These are phyloP conservation scores for Apiospora arundinis DNA, from an alignment of 2,329 filamentous ascomycete species.

Conservation along the genomic window DNA sequence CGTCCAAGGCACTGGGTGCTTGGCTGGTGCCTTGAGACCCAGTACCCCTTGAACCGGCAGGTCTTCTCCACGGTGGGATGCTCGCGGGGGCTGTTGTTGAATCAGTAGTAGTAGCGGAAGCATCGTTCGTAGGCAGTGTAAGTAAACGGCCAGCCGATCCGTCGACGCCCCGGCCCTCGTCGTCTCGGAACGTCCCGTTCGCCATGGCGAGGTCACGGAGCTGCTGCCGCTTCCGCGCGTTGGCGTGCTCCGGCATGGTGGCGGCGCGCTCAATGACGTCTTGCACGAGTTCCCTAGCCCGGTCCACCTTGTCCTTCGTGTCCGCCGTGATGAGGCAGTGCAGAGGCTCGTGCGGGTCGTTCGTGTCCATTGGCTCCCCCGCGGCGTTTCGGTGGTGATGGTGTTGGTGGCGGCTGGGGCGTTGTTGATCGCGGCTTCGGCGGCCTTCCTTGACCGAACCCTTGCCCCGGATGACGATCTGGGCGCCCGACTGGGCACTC, in stretches of 20 bases:
- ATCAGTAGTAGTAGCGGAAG: not conserved
- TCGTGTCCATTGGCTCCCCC: conserved; percentile 44
- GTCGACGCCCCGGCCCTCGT: conserved; percentile 53
- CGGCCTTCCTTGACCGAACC: conserved; percentile 86
- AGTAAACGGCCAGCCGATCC: not conserved
- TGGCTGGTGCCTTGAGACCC: not conserved
- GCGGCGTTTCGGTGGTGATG: conserved; percentile 27
- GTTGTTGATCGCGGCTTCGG: conserved; percentile 48
- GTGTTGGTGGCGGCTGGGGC: conserved; percentile 51
- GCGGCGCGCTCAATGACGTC: conserved; percentile 81
- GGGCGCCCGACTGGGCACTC: conserved; percentile 77
- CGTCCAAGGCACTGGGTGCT: not conserved
- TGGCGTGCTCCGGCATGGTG: conserved; percentile 79
- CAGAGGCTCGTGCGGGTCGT: conserved; percentile 77
- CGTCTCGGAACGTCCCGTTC: conserved; percentile 82
- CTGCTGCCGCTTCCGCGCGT: conserved; percentile 81
- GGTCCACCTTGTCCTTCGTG: conserved; percentile 77
- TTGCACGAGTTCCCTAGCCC: conserved; percentile 77
- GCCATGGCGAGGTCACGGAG: conserved; percentile 79
- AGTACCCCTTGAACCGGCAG: not conserved
- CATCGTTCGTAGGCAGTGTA: not conserved
- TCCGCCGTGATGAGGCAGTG: conserved; percentile 85
- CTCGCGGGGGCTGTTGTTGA: not conserved
- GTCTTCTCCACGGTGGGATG: not conserved
- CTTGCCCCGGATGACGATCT: conserved; percentile 82